Percentiles rank a stretch among this genome's conserved stretches.
Evolutionary conservation across 2,329 filamentous ascomycete genomes (phyloP).

Genomic region (Arthrobotrys sphaeroides): DNA sequence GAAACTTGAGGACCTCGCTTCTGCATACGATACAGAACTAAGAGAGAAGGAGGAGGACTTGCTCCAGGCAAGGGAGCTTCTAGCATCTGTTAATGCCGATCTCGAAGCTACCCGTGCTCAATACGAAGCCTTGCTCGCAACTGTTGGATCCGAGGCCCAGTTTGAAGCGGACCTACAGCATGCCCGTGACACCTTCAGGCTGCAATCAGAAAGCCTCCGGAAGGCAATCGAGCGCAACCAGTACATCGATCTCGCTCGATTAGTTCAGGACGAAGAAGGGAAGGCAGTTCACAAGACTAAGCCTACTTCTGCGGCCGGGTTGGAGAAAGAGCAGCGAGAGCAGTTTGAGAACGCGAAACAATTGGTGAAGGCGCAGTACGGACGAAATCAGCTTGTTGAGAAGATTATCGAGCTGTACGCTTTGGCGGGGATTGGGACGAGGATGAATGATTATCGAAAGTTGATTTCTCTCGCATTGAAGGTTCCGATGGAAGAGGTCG

Average conservation of each 20-base stretch:
- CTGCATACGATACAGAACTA: constrained; percentile 78
- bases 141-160: constrained; percentile 54
- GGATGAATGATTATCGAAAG: constrained; percentile 58
- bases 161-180: constrained; percentile 54
- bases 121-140: constrained; percentile 56
- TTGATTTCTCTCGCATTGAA: constrained; percentile 57
- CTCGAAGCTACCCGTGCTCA: constrained; percentile 56
- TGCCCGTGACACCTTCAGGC: constrained; percentile 34
- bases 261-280: constrained; percentile 45
- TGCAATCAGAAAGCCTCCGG: constrained; percentile 35
- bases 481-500: constrained; percentile 57
- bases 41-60: constrained; percentile 76
- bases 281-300: constrained; percentile 51
- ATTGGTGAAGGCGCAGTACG: constrained; percentile 55
- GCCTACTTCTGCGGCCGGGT: constrained; percentile 47
- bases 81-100: constrained; percentile 75
- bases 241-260: constrained; percentile 40
- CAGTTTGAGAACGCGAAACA: constrained; percentile 56
- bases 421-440: constrained; percentile 56
- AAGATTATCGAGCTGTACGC: constrained; percentile 57
- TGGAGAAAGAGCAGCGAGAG: constrained; percentile 56
- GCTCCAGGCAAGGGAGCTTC: constrained; percentile 72
- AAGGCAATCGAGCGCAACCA: constrained; percentile 52
- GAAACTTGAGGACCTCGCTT: constrained; percentile 75
- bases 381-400: constrained; percentile 56